Evolutionary conservation across 257 asterid genomes (phyloP).

Genomic region (Primulina eburnea): DNA sequence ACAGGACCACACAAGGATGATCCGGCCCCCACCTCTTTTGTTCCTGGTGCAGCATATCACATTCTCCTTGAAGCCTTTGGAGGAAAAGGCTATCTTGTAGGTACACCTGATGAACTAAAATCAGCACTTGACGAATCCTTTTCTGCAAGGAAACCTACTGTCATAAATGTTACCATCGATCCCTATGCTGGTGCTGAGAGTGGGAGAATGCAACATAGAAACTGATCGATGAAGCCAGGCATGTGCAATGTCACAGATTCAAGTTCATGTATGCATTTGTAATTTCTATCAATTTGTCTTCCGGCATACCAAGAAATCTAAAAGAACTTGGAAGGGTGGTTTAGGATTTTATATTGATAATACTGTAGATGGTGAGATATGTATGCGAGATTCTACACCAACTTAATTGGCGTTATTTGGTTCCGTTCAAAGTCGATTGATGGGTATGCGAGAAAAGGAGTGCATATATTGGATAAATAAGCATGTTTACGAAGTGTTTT

Average conservation of each 20-base stretch:
- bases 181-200: constrained; percentile 95
- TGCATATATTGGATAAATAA: too few relatives aligned
- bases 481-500: too few relatives aligned
- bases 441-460: too few relatives aligned
- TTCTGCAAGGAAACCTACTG: constrained; percentile 67
- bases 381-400: neutral
- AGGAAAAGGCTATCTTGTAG: constrained; percentile 77
- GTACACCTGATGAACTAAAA: constrained; percentile 77
- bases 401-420: too few relatives aligned
- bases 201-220: constrained; percentile 86
- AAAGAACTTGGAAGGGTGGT: neutral
- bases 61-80: constrained; percentile 75
- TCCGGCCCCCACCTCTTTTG: constrained; percentile 92
- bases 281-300: neutral
- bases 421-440: too few relatives aligned
- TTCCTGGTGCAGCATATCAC: constrained; percentile 86
- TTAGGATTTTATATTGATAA: neutral
- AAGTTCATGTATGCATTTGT: constrained; percentile 5
- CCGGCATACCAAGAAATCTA: neutral
- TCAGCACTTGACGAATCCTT: constrained; percentile 72
- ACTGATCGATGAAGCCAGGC: constrained; percentile 40
- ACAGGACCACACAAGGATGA: constrained; percentile 81
- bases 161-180: constrained; percentile 73
- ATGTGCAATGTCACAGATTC: neutral
- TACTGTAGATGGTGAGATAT: neutral